Conservation (phyloP, 257 asterid species). For the Gardenia jasminoides region DNA sequence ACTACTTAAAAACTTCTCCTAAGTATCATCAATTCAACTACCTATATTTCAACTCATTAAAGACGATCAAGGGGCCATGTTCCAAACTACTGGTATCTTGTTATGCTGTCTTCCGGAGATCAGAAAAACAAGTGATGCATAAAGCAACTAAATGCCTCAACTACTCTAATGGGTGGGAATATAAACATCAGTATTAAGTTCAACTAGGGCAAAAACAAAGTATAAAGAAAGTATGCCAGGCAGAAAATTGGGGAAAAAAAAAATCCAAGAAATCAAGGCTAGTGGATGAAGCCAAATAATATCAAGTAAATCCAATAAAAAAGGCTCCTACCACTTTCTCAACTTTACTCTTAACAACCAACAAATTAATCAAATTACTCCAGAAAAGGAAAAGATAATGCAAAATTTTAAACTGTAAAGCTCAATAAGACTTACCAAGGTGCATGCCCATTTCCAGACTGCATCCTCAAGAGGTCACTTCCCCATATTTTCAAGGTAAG, state of each 20-base stretch:
- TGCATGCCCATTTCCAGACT: constrained; percentile 47
- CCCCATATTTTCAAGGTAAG: constrained; percentile 87
- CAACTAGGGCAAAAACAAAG: neutral
- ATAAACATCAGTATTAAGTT: neutral
- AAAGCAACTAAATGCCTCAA: neutral
- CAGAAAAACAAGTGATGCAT: neutral
- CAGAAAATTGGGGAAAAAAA: neutral
- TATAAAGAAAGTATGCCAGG: neutral
- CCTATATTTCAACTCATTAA: neutral
- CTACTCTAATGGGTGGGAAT: neutral
- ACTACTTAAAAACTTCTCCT: neutral
- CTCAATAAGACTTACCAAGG: constrained; percentile 62
- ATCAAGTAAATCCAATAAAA: neutral
- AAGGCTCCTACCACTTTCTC: neutral
- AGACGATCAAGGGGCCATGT: neutral
- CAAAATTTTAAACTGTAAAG: neutral
- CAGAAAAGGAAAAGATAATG: too few species aligned
- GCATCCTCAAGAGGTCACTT: constrained; percentile 40
- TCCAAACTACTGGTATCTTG: neutral
- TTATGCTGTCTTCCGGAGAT: too few species aligned
- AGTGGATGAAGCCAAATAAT: neutral
- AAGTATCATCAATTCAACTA: neutral
- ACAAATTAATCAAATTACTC: neutral
- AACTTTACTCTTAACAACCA: constrained; percentile 2
- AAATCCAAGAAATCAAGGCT: neutral